Evolutionary conservation across 345 rosid species (phyloP).

Genomic region (Gossypium raimondii): DNA sequence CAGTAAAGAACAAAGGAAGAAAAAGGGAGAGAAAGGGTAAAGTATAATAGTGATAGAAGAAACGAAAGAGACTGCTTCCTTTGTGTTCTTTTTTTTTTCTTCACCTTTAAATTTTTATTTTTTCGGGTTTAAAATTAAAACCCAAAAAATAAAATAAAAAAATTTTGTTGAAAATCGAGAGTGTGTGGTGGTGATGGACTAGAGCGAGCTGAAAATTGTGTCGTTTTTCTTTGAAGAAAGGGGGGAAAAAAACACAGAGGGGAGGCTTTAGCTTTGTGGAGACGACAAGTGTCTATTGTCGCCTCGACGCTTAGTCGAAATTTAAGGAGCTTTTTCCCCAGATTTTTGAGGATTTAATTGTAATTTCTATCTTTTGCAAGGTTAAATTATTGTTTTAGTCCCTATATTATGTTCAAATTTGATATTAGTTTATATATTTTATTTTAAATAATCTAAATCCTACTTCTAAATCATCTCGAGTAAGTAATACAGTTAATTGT

Average conservation of each 20-base stretch:
- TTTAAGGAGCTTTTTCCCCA: conserved; percentile 37
- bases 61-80: background rate
- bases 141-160: background rate
- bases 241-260: background rate
- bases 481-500: too few relatives aligned
- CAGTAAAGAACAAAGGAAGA: background rate
- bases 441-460: too few relatives aligned
- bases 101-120: conserved; percentile 22
- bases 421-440: too few relatives aligned
- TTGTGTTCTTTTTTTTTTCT: background rate
- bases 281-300: conserved; percentile 78
- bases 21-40: background rate
- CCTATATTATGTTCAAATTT: background rate
- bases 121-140: background rate
- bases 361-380: background rate
- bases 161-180: conserved; percentile 17
- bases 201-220: conserved; percentile 21
- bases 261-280: conserved; percentile 24
- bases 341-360: background rate
- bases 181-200: background rate
- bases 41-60: background rate
- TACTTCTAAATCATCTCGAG: too few relatives aligned
- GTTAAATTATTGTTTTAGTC: background rate
- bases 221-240: conserved; percentile 24
- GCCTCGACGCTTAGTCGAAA: conserved; percentile 54